Percentiles rank a stretch among this genome's conserved stretches.
phyloP scores from a whole-genome alignment of 352 stramenopile genomes.

The Phytophthora sansomeana region DNA sequence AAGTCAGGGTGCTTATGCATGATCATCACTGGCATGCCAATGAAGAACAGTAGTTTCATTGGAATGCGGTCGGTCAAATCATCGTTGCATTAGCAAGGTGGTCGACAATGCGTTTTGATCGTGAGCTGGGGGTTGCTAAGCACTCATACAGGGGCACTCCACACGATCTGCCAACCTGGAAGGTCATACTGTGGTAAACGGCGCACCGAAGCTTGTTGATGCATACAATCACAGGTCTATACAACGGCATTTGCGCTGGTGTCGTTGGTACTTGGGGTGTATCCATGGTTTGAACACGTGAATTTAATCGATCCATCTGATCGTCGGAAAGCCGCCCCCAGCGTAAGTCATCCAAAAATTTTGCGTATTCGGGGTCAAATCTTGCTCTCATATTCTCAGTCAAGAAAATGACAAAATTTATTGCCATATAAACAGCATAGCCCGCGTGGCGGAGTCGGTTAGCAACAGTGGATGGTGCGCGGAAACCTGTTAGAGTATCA shows the following conservation, averaged over 20 bases:
- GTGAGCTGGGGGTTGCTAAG: not conserved
- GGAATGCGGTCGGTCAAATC: slow-evolving; percentile 11
- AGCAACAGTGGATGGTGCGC: not conserved
- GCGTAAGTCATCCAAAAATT: slow-evolving; percentile 11
- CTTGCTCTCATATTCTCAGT: slow-evolving; percentile 30
- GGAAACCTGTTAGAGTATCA: slow-evolving; percentile 9
- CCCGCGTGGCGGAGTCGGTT: slow-evolving; percentile 9
- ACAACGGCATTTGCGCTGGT: no score
- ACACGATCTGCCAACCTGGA: not conserved
- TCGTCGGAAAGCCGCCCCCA: not conserved
- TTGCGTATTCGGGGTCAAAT: slow-evolving; percentile 6
- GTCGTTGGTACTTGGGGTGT: slow-evolving; percentile 10
- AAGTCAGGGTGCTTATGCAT: not conserved
- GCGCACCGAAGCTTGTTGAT: no score
- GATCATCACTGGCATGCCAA: slow-evolving; percentile 24
- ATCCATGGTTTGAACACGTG: not conserved
- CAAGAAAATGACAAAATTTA: slow-evolving; percentile 38
- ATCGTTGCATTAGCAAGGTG: slow-evolving; percentile 21
- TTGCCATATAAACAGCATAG: slow-evolving; percentile 20
- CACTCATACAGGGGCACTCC: slow-evolving; percentile 4
- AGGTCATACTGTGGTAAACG: no score
- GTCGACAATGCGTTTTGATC: slow-evolving; percentile 1
- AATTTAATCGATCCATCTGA: slow-evolving; percentile 7
- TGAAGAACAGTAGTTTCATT: slow-evolving; percentile 25
- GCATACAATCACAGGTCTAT: no score